Percentiles rank a stretch among this genome's conserved stretches.
Conservation (phyloP, 2,329 filamentous ascomycete species). For the Penicillium sp. region DNA sequence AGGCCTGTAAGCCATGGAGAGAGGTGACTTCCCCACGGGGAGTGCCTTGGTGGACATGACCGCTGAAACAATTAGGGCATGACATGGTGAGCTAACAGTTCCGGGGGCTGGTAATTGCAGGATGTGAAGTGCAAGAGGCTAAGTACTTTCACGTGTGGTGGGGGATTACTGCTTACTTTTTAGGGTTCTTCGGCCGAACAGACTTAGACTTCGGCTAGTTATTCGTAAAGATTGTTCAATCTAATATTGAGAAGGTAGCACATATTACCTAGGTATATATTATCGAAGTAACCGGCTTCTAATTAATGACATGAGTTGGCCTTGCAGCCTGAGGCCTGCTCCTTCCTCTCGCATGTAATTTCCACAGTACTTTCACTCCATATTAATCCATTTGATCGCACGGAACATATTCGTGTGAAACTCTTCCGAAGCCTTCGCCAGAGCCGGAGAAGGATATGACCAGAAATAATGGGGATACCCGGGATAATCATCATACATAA, state of each 20-base stretch:
- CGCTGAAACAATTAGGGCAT: background rate
- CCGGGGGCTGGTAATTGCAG: too few species aligned
- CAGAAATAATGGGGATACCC: background rate
- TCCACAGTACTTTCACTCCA: too few species aligned
- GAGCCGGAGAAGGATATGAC: background rate
- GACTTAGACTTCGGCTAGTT: background rate
- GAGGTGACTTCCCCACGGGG: constrained; percentile 1
- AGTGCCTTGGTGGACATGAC: background rate
- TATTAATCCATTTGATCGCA: background rate
- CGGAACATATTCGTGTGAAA: background rate
- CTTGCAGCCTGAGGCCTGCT: too few species aligned
- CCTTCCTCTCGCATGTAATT: too few species aligned
- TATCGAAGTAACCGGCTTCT: too few species aligned
- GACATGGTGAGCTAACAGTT: background rate
- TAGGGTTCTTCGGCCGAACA: background rate
- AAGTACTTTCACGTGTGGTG: background rate
- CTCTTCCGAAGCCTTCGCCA: background rate
- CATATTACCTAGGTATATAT: too few species aligned
- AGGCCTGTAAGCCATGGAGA: background rate
- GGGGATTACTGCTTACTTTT: background rate
- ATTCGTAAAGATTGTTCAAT: background rate
- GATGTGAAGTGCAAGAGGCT: background rate
- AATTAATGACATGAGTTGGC: too few species aligned
- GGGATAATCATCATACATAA: background rate
- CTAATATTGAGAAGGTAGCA: too few species aligned